These are phyloP conservation scores for Phytophthora sp. DNA, from an alignment of 352 stramenopile genomes.

Conservation along the genomic window DNA sequence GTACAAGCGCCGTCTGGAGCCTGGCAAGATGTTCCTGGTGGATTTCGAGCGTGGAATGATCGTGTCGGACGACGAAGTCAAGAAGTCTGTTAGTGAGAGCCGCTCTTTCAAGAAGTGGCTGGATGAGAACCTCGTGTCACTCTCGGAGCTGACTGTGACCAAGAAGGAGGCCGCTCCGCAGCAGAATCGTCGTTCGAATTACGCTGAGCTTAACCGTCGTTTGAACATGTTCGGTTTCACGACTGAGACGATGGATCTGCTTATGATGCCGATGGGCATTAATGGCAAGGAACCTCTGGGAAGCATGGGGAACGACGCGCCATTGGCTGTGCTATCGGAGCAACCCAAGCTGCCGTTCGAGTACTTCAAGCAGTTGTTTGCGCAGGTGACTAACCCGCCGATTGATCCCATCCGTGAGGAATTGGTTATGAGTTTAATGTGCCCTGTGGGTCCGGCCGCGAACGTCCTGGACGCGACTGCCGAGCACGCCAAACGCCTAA, in stretches of 20 bases:
- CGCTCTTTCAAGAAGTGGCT: slow-evolving; percentile 94
- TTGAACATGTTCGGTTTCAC: slow-evolving; percentile 97
- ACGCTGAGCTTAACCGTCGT: slow-evolving; percentile 83
- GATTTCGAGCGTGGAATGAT: slow-evolving; percentile 96
- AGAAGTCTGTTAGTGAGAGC: slow-evolving; percentile 89
- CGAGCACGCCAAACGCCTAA: slow-evolving; percentile 81
- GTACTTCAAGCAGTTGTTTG: slow-evolving; percentile 98
- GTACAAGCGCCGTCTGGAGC: slow-evolving; percentile 94
- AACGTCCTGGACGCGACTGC: slow-evolving; percentile 92
- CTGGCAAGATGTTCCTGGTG: slow-evolving; percentile 98
- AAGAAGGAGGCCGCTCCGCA: slow-evolving; percentile 28
- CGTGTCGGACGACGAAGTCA: slow-evolving; percentile 96
- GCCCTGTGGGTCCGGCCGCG: slow-evolving; percentile 94
- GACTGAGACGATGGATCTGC: slow-evolving; percentile 95
- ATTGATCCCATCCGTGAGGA: slow-evolving; percentile 98
- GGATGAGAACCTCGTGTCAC: slow-evolving; percentile 89
- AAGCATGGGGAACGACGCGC: slow-evolving; percentile 96
- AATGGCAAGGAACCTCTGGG: slow-evolving; percentile 94
- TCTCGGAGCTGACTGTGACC: slow-evolving; percentile 69
- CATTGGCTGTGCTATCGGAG: slow-evolving; percentile 93
- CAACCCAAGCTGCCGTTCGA: slow-evolving; percentile 95
- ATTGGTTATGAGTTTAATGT: slow-evolving; percentile 97
- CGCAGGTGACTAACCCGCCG: slow-evolving; percentile 96
- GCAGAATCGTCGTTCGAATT: slow-evolving; percentile 47
- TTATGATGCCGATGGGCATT: slow-evolving; percentile 96